These are phyloP conservation scores for Corymbia calophylla DNA, from an alignment of 441 rosid genomes.

Conservation along the genomic window DNA sequence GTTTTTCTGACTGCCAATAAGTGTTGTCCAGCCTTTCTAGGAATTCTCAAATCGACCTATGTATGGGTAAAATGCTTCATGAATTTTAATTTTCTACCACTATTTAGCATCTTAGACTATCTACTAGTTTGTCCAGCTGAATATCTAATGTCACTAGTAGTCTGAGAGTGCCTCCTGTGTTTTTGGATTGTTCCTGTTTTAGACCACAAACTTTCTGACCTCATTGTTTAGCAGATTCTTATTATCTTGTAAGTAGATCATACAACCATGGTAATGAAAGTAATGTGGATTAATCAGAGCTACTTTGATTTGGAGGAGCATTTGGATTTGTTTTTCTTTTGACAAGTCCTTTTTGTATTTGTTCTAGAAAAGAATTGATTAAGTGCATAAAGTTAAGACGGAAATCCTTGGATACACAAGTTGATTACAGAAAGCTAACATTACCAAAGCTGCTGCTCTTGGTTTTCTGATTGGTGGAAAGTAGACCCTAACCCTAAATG, in stretches of 20 bases:
- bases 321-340: neutral
- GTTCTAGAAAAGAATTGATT: neutral
- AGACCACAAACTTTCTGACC: neutral
- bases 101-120: neutral
- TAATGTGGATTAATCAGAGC: neutral
- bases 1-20: neutral
- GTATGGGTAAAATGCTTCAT: neutral
- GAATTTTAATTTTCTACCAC: neutral
- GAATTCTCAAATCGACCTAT: neutral
- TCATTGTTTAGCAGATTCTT: neutral
- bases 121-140: neutral
- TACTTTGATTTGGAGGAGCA: neutral
- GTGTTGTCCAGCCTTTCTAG: neutral
- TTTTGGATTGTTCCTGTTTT: neutral
- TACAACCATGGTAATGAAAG: neutral
- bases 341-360: neutral
- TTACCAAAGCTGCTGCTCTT: too few species aligned
- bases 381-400: neutral
- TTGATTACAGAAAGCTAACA: too few species aligned
- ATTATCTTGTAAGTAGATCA: neutral
- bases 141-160: neutral
- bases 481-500: too few species aligned
- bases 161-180: neutral
- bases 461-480: too few species aligned
- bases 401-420: neutral